Evolutionary conservation across 352 stramenopile species (phyloP), one percentile per base, ranked within the genome.

Genomic region (Nothophytophthora sp.): DNA sequence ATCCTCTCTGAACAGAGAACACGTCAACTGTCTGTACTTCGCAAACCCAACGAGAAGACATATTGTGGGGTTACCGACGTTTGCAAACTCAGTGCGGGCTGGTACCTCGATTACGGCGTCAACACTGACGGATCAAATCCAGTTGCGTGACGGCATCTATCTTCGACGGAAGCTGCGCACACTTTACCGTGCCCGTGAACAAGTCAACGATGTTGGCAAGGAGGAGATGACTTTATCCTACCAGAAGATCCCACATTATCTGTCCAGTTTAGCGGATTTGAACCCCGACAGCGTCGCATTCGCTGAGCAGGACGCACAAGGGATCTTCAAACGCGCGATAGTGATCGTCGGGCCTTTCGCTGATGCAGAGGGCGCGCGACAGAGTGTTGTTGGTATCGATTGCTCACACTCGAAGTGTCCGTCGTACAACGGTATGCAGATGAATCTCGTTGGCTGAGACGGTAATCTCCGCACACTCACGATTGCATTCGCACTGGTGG

Each of bases 341-440:
- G 37, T 44, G 19, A 19, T 32, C 19, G 37, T 44, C 3, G 15
- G 24, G 37, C 30, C 9, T 44, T 44, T 18, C n/a, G 22, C 37
- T 11, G 8, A 5, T 3, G 37, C 37, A 20, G 22, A 2, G 10
- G 10, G 9, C 4, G 37, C 22, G 10, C 37, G 22, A 11, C 37
- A 50, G 19, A 7, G 6, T 9, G 2, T 50, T n/a, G 7, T 39
- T 22, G 42, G 42, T 10, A n/a, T 40, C 8, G 42, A 40, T 28
- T 36, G 42, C 29, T 12, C n/a, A 29, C 42, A 50, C 20, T 29
- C 15, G 4, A 50, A 40, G 9, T 50, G 30, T 13, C 16, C 5
- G 15, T n/a, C 10, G 16, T 50, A 50, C 29, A 32, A 13, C 18
- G 36, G 47, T 4, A 22, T 41, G 11, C 47, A 55, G 24, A 55